Percentiles rank a stretch among this genome's conserved stretches.
Conservation (phyloP, 1,284 basidiomycete species). For the Sparassis latifolia region DNA sequence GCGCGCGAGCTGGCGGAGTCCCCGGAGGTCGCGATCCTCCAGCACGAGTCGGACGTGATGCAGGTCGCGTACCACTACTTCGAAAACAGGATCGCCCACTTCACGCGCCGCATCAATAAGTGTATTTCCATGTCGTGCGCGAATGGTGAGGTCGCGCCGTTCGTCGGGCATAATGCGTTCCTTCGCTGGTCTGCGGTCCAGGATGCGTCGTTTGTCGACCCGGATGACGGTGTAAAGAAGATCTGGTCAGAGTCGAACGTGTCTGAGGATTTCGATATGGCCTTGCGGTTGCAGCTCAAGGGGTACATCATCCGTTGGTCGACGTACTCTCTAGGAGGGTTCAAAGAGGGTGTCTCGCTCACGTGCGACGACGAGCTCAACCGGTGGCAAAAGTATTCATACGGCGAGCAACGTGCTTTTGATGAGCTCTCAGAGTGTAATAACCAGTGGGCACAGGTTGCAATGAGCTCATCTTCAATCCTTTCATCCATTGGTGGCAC, state of each 20-base stretch:
- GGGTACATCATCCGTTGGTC: conserved; percentile 81
- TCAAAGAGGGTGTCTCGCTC: conserved; percentile 85
- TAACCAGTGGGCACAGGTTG: conserved; percentile 30
- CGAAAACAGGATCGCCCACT: conserved; percentile 80
- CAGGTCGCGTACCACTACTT: conserved; percentile 84
- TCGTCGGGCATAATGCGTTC: conserved; percentile 87
- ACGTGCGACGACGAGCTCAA: conserved; percentile 77
- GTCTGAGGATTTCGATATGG: conserved; percentile 79
- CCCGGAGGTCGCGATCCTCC: conserved; percentile 78
- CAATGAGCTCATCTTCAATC: conserved; percentile 76
- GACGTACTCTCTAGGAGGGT: conserved; percentile 73
- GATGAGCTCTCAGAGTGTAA: not conserved
- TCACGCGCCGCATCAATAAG: conserved; percentile 74
- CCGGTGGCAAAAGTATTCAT: conserved; percentile 84
- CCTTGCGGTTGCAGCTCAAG: conserved; percentile 53
- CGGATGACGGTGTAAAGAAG: conserved; percentile 57
- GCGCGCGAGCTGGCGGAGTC: conserved; percentile 73
- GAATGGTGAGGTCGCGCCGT: conserved; percentile 79
- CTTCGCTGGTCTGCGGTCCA: conserved; percentile 81
- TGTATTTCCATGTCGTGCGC: conserved; percentile 71
- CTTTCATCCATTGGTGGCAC: conserved; percentile 64
- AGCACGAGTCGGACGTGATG: conserved; percentile 83
- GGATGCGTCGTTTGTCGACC: conserved; percentile 69
- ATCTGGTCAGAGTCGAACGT: conserved; percentile 84
- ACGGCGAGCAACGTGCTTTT: conserved; percentile 36